Percentiles rank a stretch among this genome's conserved stretches.
phyloP scores from a whole-genome alignment of 2,329 filamentous ascomycete genomes.

The Nemania serpens region DNA sequence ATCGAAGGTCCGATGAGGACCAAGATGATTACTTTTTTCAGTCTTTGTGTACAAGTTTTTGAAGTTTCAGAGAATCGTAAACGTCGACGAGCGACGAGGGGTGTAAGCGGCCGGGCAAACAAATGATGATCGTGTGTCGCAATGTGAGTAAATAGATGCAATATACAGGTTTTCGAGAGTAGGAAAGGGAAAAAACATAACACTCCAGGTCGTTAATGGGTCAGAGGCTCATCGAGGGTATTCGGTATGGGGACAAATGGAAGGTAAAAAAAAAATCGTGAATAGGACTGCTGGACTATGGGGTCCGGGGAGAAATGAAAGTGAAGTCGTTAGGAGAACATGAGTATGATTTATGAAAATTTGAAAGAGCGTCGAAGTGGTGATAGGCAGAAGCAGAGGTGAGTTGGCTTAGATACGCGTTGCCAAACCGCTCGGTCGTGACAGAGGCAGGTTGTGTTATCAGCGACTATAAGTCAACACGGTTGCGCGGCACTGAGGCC shows the following conservation, averaged over 20 bases:
- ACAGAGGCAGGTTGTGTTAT: constrained; percentile 30
- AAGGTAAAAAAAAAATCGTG: constrained; percentile 43
- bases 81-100: constrained; percentile 27
- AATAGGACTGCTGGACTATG: constrained; percentile 37
- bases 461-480: constrained; percentile 35
- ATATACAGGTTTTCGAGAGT: constrained; percentile 41
- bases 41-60: constrained; percentile 37
- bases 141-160: constrained; percentile 31
- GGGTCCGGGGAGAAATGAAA: constrained; percentile 43
- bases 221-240: constrained; percentile 54
- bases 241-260: constrained; percentile 46
- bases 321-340: constrained; percentile 50
- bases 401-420: constrained; percentile 21
- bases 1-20: constrained; percentile 34
- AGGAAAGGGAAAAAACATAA: constrained; percentile 39
- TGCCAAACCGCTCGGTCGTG: constrained; percentile 32
- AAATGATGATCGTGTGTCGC: constrained; percentile 19
- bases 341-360: constrained; percentile 42
- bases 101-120: constrained; percentile 25
- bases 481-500: constrained; percentile 34
- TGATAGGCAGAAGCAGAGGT: constrained; percentile 9
- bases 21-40: constrained; percentile 35
- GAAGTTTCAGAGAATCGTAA: constrained; percentile 26
- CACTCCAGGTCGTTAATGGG: constrained; percentile 50
- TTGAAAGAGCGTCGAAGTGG: constrained; percentile 38